phyloP scores from a whole-genome alignment of 1,284 basidiomycete species.

The Cryptococcus sp. region DNA sequence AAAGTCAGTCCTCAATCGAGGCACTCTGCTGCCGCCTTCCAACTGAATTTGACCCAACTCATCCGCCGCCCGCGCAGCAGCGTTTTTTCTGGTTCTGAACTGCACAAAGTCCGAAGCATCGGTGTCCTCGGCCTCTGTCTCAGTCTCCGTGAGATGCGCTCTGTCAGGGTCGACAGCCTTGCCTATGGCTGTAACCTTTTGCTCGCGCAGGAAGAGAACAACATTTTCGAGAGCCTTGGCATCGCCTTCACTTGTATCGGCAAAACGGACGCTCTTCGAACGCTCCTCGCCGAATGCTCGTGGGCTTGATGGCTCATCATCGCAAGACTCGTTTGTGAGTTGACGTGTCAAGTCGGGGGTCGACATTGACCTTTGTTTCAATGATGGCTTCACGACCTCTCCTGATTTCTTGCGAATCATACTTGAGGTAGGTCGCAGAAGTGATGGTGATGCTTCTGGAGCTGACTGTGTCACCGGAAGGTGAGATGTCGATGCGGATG shows the following conservation, averaged over 20 bases:
- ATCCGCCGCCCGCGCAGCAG: conserved; percentile 33
- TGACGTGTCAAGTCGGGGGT: conserved; percentile 50
- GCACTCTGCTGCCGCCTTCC: conserved; percentile 41
- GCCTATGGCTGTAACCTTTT: conserved; percentile 51
- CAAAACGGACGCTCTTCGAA: conserved; percentile 51
- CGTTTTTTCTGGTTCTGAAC: conserved; percentile 48
- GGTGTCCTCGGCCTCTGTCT: conserved; percentile 52
- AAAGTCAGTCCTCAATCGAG: conserved; percentile 50
- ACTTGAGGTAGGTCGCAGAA: conserved; percentile 22
- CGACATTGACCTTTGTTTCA: conserved; percentile 52
- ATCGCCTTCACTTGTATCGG: conserved; percentile 39
- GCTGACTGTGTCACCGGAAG: conserved; percentile 5
- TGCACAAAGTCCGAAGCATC: conserved; percentile 50
- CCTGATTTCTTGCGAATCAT: conserved; percentile 55
- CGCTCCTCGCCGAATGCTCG: conserved; percentile 41
- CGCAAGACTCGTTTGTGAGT: conserved; percentile 20
- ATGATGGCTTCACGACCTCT: conserved; percentile 53
- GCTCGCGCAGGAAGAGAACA: conserved; percentile 51
- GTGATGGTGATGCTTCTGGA: conserved; percentile 3
- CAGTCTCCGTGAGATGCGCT: conserved; percentile 35
- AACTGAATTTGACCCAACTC: conserved; percentile 36
- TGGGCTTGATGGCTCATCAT: conserved; percentile 21
- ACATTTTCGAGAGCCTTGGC: conserved; percentile 49
- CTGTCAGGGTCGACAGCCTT: conserved; percentile 43
- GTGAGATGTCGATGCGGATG: conserved; percentile 25